Evolutionary conservation across 1,284 basidiomycete species (phyloP).

Genomic region (Austroboletus niveus): DNA sequence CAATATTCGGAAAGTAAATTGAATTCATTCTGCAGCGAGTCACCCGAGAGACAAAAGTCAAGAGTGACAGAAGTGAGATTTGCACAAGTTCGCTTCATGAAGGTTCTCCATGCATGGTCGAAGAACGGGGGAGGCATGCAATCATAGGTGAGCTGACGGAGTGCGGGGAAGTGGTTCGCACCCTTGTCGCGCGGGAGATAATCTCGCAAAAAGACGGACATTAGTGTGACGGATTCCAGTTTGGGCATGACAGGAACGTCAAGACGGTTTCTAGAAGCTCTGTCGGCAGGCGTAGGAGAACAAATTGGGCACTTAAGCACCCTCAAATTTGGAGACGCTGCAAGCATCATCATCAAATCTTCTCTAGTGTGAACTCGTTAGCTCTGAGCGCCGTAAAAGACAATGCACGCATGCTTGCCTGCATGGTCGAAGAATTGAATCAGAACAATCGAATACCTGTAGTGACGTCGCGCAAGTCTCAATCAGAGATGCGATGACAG

Average conservation of each 20-base stretch:
- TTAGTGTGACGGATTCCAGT: slow-evolving; percentile 26
- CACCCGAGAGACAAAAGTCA: slow-evolving; percentile 27
- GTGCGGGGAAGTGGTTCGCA: slow-evolving; percentile 28
- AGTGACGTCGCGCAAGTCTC: slow-evolving; percentile 31
- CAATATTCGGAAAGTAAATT: slow-evolving; percentile 28
- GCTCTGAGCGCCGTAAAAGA: neutral
- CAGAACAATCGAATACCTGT: slow-evolving; percentile 30
- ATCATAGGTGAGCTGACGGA: slow-evolving; percentile 32
- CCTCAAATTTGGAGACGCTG: slow-evolving; percentile 26
- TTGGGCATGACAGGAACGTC: slow-evolving; percentile 31
- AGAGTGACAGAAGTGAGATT: slow-evolving; percentile 29
- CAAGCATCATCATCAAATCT: slow-evolving; percentile 29
- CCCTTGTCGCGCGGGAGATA: slow-evolving; percentile 31
- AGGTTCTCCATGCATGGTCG: slow-evolving; percentile 27
- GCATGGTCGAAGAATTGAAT: slow-evolving; percentile 32
- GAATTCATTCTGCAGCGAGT: slow-evolving; percentile 26
- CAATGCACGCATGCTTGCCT: slow-evolving; percentile 20
- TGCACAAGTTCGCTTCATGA: slow-evolving; percentile 25
- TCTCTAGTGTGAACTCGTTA: slow-evolving; percentile 20
- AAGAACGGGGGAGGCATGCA: slow-evolving; percentile 33
- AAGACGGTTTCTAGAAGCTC: slow-evolving; percentile 14
- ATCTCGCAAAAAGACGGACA: slow-evolving; percentile 30
- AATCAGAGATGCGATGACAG: slow-evolving; percentile 22
- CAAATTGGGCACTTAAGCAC: slow-evolving; percentile 31
- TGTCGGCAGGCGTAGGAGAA: slow-evolving; percentile 25